Evolutionary conservation across 2,329 filamentous ascomycete species (phyloP), one percentile per base, ranked within the genome.

Genomic region (Neonectria ditissima): DNA sequence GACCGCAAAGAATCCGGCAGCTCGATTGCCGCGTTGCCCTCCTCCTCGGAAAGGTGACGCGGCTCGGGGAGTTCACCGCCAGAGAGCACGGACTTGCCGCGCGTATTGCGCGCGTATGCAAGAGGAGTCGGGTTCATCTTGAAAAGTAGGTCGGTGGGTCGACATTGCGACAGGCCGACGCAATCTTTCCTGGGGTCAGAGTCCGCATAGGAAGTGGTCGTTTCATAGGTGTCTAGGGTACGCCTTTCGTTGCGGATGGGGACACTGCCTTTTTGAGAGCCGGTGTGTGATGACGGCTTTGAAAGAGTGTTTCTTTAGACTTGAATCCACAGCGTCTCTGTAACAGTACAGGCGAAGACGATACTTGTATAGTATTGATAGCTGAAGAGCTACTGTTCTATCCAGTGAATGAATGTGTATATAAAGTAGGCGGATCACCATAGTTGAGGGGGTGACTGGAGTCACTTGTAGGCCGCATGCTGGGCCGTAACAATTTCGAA

Each of bases 361-460:
- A 28, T 48, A 48, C 45, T 48, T 48, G n/a, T 48, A 48, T 48
- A 48, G 45, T 48, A 48, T 28, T 30, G 22, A 48, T 48, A 48
- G 45, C 45, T 48, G 13, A 48, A 48, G 45, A 48, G 43, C 43
- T 26, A 26, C 43, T 45, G 10, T 24, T 51, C 47, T 51, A 51
- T 51, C 47, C n/a, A 51, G 47, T 51, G 47, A 51, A 51, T 51
- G 47, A 51, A 51, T 51, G 47, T 51, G 47, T 51, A 51, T 51
- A 51, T 51, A 51, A 51, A 51, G 47, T 20, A 51, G 47, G 47
- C 32, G 47, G 47, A 51, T 51, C 47, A 51, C 47, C 11, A 51
- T 51, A 51, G 47, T 51, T 51, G n/a, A 51, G 47, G 47, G 30
- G 47, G 47, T 51, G 26, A 51, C 47, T 26, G 47, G 47, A 51